Evolutionary conservation across 1,284 basidiomycete genomes (phyloP), one percentile per base, ranked within the genome.

Genomic region (Cryptococcus sp.): DNA sequence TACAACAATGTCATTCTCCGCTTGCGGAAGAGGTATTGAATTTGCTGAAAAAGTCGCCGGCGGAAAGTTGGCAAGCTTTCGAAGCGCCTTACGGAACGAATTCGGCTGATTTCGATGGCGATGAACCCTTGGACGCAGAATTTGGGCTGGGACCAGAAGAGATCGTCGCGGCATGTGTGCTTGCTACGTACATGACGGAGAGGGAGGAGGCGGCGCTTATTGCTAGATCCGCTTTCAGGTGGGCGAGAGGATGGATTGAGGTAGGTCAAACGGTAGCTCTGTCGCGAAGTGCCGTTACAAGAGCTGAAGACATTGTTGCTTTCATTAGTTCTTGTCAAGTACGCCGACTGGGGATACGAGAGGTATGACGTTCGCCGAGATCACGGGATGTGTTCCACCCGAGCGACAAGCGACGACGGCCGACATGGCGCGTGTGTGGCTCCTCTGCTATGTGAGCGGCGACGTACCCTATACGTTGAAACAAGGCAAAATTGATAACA

Each of bases 81-180:
- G 52, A 58, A 39, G 52, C 40, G 17, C 45, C 45, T 5, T 40
- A 59, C 25, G 49, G 47, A 10, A 44, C 57, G 19, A 49, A 57
- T 23, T 56, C 50, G 13, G 51, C 49, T 1, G 64, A 61, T 46
- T 40, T 50, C 13, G 65, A 61, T 16, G 59, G 58, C 13, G 69
- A 72, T 37, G 52, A 62, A 2, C 58, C 60, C 16, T 57, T 72
- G 15, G 75, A 78, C 62, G 69, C 71, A 15, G 76, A 78, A 59
- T 63, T 77, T 22, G 76, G 73, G 17, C 69, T 78, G 26, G 76
- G 76, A 1, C 74, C 76, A 15, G 76, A 78, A 56, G 76, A 78
- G 64, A 78, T 78, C 60, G 68, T 74, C 1, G 74, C 64, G 20
- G 66, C 69, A 16, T 70, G 67, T 50, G 58, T 73, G 20, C 55